Conservation (phyloP, 2,329 filamentous ascomycete species). For the Arachnomyces sp. region DNA sequence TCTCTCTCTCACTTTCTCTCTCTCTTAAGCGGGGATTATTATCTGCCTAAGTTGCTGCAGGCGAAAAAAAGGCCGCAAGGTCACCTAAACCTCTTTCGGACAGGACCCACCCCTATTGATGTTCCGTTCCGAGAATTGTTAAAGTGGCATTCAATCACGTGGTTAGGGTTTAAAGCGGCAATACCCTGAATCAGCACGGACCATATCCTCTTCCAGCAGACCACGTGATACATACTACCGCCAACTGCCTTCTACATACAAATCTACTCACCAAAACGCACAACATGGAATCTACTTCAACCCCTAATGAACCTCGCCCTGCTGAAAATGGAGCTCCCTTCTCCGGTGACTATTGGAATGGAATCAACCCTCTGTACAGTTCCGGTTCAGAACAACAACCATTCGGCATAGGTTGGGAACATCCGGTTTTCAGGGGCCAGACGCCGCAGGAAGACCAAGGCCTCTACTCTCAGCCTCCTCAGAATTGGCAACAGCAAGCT, state of each 20-base stretch:
- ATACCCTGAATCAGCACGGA: background rate
- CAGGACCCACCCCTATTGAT: no score
- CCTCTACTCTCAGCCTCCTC: conserved; percentile 16
- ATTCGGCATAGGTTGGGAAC: conserved; percentile 30
- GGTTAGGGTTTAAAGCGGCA: conserved; percentile 5
- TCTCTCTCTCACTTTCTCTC: background rate
- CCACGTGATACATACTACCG: conserved; percentile 11
- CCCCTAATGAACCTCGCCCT: conserved; percentile 21
- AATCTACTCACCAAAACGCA: background rate
- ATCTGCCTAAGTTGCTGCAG: background rate
- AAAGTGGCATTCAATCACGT: no score
- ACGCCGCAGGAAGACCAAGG: conserved; percentile 18
- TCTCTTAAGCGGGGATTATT: background rate
- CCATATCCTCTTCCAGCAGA: background rate
- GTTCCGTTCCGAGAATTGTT: no score
- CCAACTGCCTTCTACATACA: background rate
- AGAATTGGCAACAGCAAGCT: conserved; percentile 19
- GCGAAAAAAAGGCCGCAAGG: no score
- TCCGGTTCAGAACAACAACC: conserved; percentile 18
- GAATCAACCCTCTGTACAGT: conserved; percentile 25
- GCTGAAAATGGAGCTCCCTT: conserved; percentile 21
- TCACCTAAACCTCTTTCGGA: no score
- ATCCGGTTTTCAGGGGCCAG: conserved; percentile 25
- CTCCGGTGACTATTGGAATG: conserved; percentile 30
- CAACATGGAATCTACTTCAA: conserved; percentile 24